phyloP scores from a whole-genome alignment of 2,329 filamentous ascomycete species.

The Pseudogymnoascus sp. region DNA sequence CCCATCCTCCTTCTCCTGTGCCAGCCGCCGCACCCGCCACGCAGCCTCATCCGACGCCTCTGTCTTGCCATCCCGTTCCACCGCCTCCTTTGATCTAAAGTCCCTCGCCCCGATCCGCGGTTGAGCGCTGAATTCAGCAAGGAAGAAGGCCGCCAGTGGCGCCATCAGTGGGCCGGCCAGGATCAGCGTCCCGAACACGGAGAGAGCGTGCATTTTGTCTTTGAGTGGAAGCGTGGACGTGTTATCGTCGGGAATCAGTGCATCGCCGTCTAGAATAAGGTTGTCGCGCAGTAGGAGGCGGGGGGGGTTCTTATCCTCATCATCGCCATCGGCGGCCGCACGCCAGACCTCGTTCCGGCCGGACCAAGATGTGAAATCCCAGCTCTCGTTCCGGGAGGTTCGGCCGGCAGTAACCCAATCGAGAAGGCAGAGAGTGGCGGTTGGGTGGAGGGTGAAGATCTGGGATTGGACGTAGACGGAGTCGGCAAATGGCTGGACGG shows the following conservation, averaged over 20 bases:
- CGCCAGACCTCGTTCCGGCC: slow-evolving; percentile 85
- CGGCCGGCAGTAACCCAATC: slow-evolving; percentile 95
- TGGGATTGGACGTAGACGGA: slow-evolving; percentile 82
- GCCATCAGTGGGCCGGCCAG: slow-evolving; percentile 66
- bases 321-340: slow-evolving; percentile 13
- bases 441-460: slow-evolving; percentile 56
- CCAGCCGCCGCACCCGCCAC: slow-evolving; percentile 50
- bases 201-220: slow-evolving; percentile 64
- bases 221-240: slow-evolving; percentile 33
- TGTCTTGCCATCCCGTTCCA: slow-evolving; percentile 34
- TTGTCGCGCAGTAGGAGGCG: slow-evolving; percentile 79
- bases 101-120: slow-evolving; percentile 78
- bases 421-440: slow-evolving; percentile 65
- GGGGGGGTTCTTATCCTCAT: slow-evolving; percentile 33
- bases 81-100: slow-evolving; percentile 53
- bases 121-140: slow-evolving; percentile 67
- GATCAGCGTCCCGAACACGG: slow-evolving; percentile 78
- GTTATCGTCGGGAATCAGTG: slow-evolving; percentile 32
- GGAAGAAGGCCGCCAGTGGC: slow-evolving; percentile 62
- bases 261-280: slow-evolving; percentile 59
- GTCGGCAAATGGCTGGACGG: slow-evolving; percentile 80
- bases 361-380: slow-evolving; percentile 72
- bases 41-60: slow-evolving; percentile 36
- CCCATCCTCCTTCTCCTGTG: slow-evolving; percentile 49
- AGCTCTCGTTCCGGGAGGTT: slow-evolving; percentile 76